Conservation (phyloP, 176 grass and related monocot genomes). For the Pharus latifolius region DNA sequence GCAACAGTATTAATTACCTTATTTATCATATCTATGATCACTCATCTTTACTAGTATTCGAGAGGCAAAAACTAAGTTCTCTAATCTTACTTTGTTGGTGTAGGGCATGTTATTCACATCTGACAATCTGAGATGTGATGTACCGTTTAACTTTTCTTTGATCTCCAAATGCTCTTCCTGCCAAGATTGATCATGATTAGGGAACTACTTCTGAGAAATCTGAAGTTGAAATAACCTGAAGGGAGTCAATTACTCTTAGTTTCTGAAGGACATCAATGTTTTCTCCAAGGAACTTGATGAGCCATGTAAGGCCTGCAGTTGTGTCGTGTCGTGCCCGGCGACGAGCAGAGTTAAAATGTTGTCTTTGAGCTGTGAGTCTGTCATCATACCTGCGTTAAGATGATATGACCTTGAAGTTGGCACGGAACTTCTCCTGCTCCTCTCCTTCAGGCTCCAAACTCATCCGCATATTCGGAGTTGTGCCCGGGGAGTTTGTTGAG, state of each 20-base stretch:
- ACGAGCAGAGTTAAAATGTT: slow-evolving; percentile 66
- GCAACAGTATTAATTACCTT: too few relatives aligned
- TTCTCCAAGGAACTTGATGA: slow-evolving; percentile 64
- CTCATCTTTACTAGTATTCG: too few relatives aligned
- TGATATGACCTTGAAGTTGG: slow-evolving; percentile 68
- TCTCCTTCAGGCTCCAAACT: slow-evolving; percentile 52
- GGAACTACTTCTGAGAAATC: not conserved
- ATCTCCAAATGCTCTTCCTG: slow-evolving; percentile 53
- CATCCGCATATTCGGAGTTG: slow-evolving; percentile 64
- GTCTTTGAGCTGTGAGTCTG: slow-evolving; percentile 62
- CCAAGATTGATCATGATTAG: not conserved
- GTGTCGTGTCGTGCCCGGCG: slow-evolving; percentile 66
- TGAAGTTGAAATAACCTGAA: not conserved
- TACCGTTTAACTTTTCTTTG: slow-evolving; percentile 1
- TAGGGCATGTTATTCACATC: slow-evolving; percentile 49
- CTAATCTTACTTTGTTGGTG: slow-evolving; percentile 30
- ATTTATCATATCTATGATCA: too few relatives aligned
- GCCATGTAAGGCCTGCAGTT: slow-evolving; percentile 51
- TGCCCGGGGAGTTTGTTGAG: too few relatives aligned
- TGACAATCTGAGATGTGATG: slow-evolving; percentile 24
- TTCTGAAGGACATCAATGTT: slow-evolving; percentile 33
- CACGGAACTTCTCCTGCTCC: slow-evolving; percentile 49
- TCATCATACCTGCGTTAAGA: slow-evolving; percentile 42
- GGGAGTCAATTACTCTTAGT: slow-evolving; percentile 16
- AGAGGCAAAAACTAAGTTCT: not conserved